Base-by-base conservation (phyloP, 345 rosid species). In the Excoecaria agallocha region DNA sequence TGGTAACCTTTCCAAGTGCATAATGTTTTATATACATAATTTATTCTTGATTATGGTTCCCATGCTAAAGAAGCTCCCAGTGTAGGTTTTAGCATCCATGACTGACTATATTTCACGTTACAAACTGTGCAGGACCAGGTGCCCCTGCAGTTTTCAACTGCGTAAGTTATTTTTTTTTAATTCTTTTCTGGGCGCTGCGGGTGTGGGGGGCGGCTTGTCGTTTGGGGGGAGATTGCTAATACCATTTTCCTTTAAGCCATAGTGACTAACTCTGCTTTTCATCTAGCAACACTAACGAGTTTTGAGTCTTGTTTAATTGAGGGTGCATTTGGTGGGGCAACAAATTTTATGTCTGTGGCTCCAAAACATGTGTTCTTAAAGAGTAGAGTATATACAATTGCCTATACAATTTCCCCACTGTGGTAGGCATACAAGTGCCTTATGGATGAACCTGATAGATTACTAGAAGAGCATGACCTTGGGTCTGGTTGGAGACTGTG, bases 121-220 rank as follows among this genome's bases (percentile, higher is more conserved):
- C 76, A 25, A 76, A 77, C 41, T 60, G 57, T 82, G 82, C 88
- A 96, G 97, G 98, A 69, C 97, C 98, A 0, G 93, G 88, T 37
- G 97, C 97, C 71, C 97, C 98, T 38, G 67, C 86, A 1, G 89
- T 91, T 81, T 93, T 92, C 85, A 96, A 93, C 85, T 90, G 93
- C 66, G 98, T 91, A 87, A 85, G 93, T 77, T 70, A 68, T 62
- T 20, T 71, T 76, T 69, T 60, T n/a, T n/a, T n/a, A n/a, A n/a
- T n/a, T n/a, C n/a, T n/a, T n/a, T n/a, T n/a, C n/a, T n/a, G n/a
- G n/a, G n/a, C n/a, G n/a, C n/a, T n/a, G n/a, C n/a, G n/a, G n/a
- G n/a, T n/a, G n/a, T n/a, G n/a, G n/a, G n/a, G n/a, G n/a, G n/a
- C n/a, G n/a, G n/a, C n/a, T n/a, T n/a, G n/a, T n/a, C n/a, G n/a